Percentiles rank a stretch among this genome's conserved stretches.
phyloP scores from a whole-genome alignment of 768 basidiomycete genomes.

The Leccinellum luteum region DNA sequence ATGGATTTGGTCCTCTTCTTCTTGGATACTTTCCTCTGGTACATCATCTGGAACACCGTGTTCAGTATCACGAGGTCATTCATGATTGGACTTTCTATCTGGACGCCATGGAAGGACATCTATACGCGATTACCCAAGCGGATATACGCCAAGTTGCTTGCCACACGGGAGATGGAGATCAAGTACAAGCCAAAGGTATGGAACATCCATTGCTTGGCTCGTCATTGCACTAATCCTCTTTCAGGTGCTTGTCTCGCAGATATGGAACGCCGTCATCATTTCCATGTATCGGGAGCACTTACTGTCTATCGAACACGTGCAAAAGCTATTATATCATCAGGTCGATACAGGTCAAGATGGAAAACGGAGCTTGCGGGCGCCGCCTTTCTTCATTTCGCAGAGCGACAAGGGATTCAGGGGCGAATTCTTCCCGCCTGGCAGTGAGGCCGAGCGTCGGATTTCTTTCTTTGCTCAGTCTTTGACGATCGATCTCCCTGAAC shows the following conservation, averaged over 20 bases:
- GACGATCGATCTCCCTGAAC: slow-evolving; percentile 91
- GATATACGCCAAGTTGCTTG: slow-evolving; percentile 93
- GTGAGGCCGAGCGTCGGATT: slow-evolving; percentile 95
- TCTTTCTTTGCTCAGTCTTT: slow-evolving; percentile 99
- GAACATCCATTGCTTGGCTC: neutral
- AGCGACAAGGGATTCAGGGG: slow-evolving; percentile 81
- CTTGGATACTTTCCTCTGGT: slow-evolving; percentile 99
- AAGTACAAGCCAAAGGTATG: slow-evolving; percentile 99
- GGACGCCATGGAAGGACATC: slow-evolving; percentile 99
- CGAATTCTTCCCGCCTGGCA: slow-evolving; percentile 91
- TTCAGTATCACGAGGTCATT: slow-evolving; percentile 88
- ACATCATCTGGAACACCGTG: slow-evolving; percentile 98
- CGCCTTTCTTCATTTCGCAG: slow-evolving; percentile 98
- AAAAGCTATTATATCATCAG: slow-evolving; percentile 96
- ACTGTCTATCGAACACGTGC: slow-evolving; percentile 98
- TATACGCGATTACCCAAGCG: slow-evolving; percentile 94
- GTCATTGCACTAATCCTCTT: neutral
- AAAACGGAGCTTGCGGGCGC: slow-evolving; percentile 88
- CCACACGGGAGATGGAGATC: slow-evolving; percentile 93
- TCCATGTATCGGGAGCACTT: slow-evolving; percentile 99
- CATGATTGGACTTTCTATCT: slow-evolving; percentile 89
- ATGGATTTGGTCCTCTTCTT: slow-evolving; percentile 98
- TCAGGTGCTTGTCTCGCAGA: slow-evolving; percentile 95
- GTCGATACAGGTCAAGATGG: slow-evolving; percentile 82
- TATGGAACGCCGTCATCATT: slow-evolving; percentile 99